Conservation (phyloP, 345 rosid genomes). For the Cardamine resedifolia region DNA sequence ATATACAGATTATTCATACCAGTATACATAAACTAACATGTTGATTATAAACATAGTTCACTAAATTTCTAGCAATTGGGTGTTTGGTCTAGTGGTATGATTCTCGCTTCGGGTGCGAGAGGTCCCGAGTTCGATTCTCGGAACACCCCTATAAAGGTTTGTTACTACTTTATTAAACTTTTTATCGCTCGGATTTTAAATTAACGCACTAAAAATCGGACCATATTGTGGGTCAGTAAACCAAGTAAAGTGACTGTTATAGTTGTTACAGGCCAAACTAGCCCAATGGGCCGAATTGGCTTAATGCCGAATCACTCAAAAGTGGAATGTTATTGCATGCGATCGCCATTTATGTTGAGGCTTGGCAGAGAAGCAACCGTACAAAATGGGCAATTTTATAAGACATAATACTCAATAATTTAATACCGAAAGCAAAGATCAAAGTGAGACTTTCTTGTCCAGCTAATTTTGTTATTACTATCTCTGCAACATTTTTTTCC, state of each 20-base stretch:
- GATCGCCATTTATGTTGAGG: background rate
- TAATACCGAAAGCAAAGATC: background rate
- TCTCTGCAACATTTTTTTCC: background rate
- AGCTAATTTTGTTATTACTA: background rate
- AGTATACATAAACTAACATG: background rate
- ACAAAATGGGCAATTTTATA: background rate
- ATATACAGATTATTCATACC: background rate
- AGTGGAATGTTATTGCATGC: background rate
- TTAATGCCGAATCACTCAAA: background rate
- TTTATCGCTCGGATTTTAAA: background rate
- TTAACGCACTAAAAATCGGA: too few species aligned
- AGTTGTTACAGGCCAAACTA: background rate
- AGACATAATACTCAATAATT: background rate
- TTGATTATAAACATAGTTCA: background rate
- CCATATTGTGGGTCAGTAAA: background rate
- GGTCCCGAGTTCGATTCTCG: slow-evolving; percentile 95
- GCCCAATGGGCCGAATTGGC: background rate
- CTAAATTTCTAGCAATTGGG: slow-evolving; percentile 5
- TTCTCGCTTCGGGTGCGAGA: slow-evolving; percentile 98
- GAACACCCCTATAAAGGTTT: slow-evolving; percentile 49
- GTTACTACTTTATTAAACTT: background rate
- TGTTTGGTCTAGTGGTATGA: slow-evolving; percentile 97
- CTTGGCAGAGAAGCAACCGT: slow-evolving; percentile 5
- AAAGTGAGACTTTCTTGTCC: background rate
- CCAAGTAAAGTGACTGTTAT: background rate